Evolutionary conservation across 2,329 filamentous ascomycete species (phyloP).

Genomic region (Ascochyta rabiei): DNA sequence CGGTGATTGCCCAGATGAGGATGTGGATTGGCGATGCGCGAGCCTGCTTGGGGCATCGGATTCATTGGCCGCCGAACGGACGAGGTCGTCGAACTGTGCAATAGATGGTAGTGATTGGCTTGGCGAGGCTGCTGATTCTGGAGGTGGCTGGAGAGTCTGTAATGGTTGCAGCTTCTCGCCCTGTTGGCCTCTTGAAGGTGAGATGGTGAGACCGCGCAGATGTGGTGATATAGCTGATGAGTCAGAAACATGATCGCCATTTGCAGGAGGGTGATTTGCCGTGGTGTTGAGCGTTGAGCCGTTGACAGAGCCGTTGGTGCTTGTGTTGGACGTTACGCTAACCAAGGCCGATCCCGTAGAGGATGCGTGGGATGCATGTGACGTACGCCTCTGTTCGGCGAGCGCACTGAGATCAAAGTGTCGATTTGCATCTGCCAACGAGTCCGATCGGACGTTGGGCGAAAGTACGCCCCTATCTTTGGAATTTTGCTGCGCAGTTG

Average conservation of each 20-base stretch:
- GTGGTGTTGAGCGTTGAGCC: slow-evolving; percentile 16
- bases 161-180: slow-evolving; percentile 45
- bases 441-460: slow-evolving; percentile 4
- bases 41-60: slow-evolving; percentile 33
- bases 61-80: slow-evolving; percentile 42
- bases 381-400: slow-evolving; percentile 9
- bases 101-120: slow-evolving; percentile 43
- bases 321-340: slow-evolving; percentile 12
- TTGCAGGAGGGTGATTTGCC: slow-evolving; percentile 16
- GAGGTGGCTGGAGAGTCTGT: slow-evolving; percentile 42
- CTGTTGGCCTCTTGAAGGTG: slow-evolving; percentile 32
- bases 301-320: slow-evolving; percentile 7
- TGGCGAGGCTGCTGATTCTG: slow-evolving; percentile 34
- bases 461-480: neutral
- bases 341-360: slow-evolving; percentile 12
- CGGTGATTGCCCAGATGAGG: slow-evolving; percentile 45
- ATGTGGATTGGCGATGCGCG: slow-evolving; percentile 45
- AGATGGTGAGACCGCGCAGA: slow-evolving; percentile 42
- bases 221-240: slow-evolving; percentile 36
- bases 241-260: slow-evolving; percentile 15
- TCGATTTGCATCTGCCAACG: slow-evolving; percentile 1
- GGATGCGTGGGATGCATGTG: slow-evolving; percentile 15
- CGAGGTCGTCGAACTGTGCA: slow-evolving; percentile 42
- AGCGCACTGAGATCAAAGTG: neutral
- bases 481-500: neutral